Percentiles rank a stretch among this genome's conserved stretches.
Conservation (phyloP, 495 filamentous ascomycete species). For the Penicillium antarcticum region DNA sequence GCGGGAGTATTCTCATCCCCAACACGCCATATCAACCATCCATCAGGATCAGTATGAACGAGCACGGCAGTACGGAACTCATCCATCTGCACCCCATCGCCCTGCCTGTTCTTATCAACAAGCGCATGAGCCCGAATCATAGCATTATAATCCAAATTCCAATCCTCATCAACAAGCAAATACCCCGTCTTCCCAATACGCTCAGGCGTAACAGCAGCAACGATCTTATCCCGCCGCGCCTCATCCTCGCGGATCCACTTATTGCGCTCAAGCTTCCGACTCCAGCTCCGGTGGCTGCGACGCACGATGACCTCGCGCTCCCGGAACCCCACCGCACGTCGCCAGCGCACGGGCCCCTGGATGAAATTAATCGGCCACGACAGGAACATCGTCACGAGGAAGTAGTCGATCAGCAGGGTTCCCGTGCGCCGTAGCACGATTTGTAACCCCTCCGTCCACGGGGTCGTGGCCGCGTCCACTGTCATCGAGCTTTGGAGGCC, state of each 20-base stretch:
- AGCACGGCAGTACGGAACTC: conserved; percentile 63
- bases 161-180: conserved; percentile 70
- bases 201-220: conserved; percentile 61
- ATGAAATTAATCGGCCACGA: conserved; percentile 77
- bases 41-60: conserved; percentile 59
- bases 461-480: conserved; percentile 49
- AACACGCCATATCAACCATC: conserved; percentile 61
- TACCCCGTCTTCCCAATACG: conserved; percentile 74
- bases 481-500: conserved; percentile 58
- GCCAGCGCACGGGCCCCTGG: conserved; percentile 62
- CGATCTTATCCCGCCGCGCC: conserved; percentile 45
- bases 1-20: conserved; percentile 51
- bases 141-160: conserved; percentile 74
- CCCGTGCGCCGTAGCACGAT: conserved; percentile 52
- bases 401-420: conserved; percentile 67
- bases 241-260: conserved; percentile 46
- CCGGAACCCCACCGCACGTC: conserved; percentile 64
- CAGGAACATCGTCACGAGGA: conserved; percentile 63
- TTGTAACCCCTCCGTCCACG: conserved; percentile 45
- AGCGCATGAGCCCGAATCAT: conserved; percentile 68
- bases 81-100: conserved; percentile 44
- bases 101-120: conserved; percentile 47
- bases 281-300: conserved; percentile 49
- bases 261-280: conserved; percentile 35
- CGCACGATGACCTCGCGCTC: conserved; percentile 73